Base-by-base conservation (phyloP, 768 basidiomycete species). In the Leucogyrophana mollusca region DNA sequence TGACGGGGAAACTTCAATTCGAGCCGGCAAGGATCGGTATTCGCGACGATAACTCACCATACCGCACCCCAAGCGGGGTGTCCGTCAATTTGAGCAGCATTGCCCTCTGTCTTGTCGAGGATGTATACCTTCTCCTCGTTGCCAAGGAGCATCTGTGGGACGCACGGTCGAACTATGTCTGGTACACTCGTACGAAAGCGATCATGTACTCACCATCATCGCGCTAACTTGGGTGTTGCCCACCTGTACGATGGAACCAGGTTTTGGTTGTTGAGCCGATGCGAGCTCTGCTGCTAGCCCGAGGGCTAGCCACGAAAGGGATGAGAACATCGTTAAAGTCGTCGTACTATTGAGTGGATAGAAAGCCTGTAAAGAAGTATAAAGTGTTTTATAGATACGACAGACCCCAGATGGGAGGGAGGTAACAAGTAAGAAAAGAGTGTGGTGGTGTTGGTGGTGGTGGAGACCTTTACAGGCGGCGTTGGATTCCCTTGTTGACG, bases 81-180 rank as follows among this genome's bases (percentile, higher is more conserved):
- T 1, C 79, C 80, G 48, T 77, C 72, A 50, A 92, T 74, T 54
- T 74, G 67, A 3, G 78, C 77, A 3, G 74, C 73, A 60, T 94
- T 93, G 24, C 79, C 80, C 60, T 93, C 90, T 1, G 84, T 81
- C 70, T 96, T 96, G 73, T 96, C 93, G n/a, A 94, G 69, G 17
- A 94, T 87, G 67, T 94, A 94, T 25, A 94, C 86, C 62, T 83
- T 90, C 54, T 90, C 71, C 6, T 77, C 70, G 52, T 85, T 88
- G 24, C 88, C 90, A 42, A 93, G 67, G 63, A 93, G 90, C 79
- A 87, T 81, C 87, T 87, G 58, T n/a, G 23, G 55, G 14, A 38
- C 33, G 39, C 10, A 46, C 20, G 39, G 41, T 18, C 16, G 35
- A 21, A 37, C 16, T 9, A 37, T 37, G 35, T 6, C n/a, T 13